Conservation (phyloP, 2,329 filamentous ascomycete genomes). For the Dothideomycetes sp. region DNA sequence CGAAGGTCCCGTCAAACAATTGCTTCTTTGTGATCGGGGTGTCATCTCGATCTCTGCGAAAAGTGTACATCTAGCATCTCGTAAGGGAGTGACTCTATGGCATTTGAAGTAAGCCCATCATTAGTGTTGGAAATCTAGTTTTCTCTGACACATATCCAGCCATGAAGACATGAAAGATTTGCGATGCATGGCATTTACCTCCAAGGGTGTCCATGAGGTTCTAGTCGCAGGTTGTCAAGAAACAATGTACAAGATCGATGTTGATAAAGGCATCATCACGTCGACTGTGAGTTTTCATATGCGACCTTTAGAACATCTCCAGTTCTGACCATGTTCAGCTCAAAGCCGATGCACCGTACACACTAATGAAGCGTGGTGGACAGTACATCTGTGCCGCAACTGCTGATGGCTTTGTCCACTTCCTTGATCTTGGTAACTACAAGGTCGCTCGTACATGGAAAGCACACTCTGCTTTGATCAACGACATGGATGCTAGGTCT, state of each 20-base stretch:
- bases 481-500: slow-evolving; percentile 94
- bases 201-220: slow-evolving; percentile 72
- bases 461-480: slow-evolving; percentile 79
- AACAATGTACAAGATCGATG: slow-evolving; percentile 68
- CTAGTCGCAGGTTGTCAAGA: slow-evolving; percentile 80
- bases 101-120: slow-evolving; percentile 57
- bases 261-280: slow-evolving; percentile 44
- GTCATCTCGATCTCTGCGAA: slow-evolving; percentile 75
- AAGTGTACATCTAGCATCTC: slow-evolving; percentile 79
- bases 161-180: slow-evolving; percentile 74
- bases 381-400: slow-evolving; percentile 91
- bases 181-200: slow-evolving; percentile 91
- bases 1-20: slow-evolving; percentile 75
- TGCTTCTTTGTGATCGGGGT: slow-evolving; percentile 85
- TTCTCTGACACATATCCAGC: slow-evolving; percentile 31
- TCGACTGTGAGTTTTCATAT: slow-evolving; percentile 28
- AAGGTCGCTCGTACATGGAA: slow-evolving; percentile 79
- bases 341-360: slow-evolving; percentile 67
- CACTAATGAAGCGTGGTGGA: slow-evolving; percentile 76
- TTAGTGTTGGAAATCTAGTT: no score
- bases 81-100: slow-evolving; percentile 79
- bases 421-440: slow-evolving; percentile 72
- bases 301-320: no score
- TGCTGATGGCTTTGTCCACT: slow-evolving; percentile 69
- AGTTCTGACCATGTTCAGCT: slow-evolving; percentile 39